Evolutionary conservation across 2,329 filamentous ascomycete species (phyloP).

Genomic region (Polytolypa hystricis): DNA sequence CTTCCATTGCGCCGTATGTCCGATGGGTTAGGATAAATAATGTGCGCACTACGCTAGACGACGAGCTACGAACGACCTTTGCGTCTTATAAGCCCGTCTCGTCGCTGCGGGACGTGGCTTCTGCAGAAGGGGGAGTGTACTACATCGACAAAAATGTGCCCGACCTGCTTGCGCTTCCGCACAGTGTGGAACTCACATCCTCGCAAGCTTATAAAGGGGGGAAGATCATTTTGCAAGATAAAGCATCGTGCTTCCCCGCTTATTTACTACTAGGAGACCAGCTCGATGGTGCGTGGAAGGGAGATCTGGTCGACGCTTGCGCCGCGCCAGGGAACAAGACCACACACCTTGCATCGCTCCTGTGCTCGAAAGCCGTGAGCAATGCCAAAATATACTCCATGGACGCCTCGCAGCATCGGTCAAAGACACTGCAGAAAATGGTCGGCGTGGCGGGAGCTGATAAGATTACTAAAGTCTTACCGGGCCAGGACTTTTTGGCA

Average conservation of each 20-base stretch:
- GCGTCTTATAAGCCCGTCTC: slow-evolving; percentile 47
- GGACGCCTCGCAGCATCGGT: slow-evolving; percentile 40
- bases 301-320: slow-evolving; percentile 82
- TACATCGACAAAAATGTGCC: slow-evolving; percentile 74
- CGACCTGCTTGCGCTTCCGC: slow-evolving; percentile 67
- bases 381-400: slow-evolving; percentile 42
- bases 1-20: slow-evolving; percentile 53
- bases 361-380: slow-evolving; percentile 26
- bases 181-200: slow-evolving; percentile 59
- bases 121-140: slow-evolving; percentile 39
- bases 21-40: slow-evolving; percentile 87
- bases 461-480: slow-evolving; percentile 53
- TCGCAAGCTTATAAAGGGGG: slow-evolving; percentile 64
- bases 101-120: slow-evolving; percentile 45
- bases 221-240: slow-evolving; percentile 83
- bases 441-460: slow-evolving; percentile 63
- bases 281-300: slow-evolving; percentile 37
- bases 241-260: slow-evolving; percentile 92
- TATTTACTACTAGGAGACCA: slow-evolving; percentile 61
- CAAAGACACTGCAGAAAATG: slow-evolving; percentile 75
- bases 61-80: slow-evolving; percentile 68
- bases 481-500: slow-evolving; percentile 70
- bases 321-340: slow-evolving; percentile 97
- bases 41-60: slow-evolving; percentile 57
- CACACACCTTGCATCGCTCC: slow-evolving; percentile 74